Percentiles rank a stretch among this genome's conserved stretches.
Evolutionary conservation across 2,329 filamentous ascomycete genomes (phyloP).

Genomic region (Talaromyces amestolkiae): DNA sequence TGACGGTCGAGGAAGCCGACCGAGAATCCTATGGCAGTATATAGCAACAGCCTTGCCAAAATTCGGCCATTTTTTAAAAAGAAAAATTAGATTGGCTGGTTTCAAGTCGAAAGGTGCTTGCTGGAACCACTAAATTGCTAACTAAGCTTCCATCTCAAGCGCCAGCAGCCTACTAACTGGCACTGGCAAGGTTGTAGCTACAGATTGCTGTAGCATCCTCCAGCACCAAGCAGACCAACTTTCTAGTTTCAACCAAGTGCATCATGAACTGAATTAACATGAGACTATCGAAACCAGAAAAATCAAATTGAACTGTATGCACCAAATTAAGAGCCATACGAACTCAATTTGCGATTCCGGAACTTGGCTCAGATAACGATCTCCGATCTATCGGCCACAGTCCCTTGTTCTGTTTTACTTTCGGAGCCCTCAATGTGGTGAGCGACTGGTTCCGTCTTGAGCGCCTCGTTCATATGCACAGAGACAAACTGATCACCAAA

Average conservation of each 20-base stretch:
- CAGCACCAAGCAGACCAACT: background rate
- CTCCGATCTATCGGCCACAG: background rate
- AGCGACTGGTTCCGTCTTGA: background rate
- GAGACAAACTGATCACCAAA: background rate
- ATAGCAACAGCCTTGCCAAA: background rate
- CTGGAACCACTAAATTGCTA: too few species aligned
- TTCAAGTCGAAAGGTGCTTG: too few species aligned
- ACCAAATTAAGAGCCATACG: background rate
- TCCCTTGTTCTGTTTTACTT: background rate
- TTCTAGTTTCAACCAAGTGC: background rate
- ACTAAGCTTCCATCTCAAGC: background rate
- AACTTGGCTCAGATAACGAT: background rate
- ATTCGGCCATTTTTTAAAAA: background rate
- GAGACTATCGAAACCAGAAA: background rate
- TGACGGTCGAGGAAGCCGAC: background rate
- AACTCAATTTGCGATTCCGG: background rate
- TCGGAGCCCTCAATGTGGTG: background rate
- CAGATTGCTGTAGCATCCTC: background rate
- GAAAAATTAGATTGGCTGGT: background rate
- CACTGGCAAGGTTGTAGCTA: background rate
- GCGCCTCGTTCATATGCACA: background rate
- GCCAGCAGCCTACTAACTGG: background rate
- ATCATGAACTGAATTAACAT: background rate
- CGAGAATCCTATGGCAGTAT: background rate
- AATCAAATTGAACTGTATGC: background rate